Percentiles rank a stretch among this genome's conserved stretches.
phyloP scores from a whole-genome alignment of 1,139 yeast species.

The Kodamaea sp. region DNA sequence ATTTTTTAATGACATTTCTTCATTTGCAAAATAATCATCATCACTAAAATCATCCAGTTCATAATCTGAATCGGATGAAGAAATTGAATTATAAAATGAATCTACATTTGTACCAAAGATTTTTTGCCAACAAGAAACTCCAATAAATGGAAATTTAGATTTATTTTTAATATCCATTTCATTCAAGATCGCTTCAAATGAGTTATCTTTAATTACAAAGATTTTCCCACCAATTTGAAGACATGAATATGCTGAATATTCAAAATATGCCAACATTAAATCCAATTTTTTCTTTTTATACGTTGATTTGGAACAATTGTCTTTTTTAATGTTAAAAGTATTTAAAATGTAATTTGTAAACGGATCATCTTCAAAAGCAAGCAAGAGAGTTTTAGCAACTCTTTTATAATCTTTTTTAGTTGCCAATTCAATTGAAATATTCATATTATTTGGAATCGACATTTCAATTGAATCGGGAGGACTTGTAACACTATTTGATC shows the following conservation, averaged over 20 bases:
- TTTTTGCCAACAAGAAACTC: constrained; percentile 39
- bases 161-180: constrained; percentile 18
- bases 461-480: constrained; percentile 3
- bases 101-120: constrained; percentile 23
- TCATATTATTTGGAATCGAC: constrained; percentile 21
- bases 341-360: constrained; percentile 39
- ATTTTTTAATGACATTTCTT: constrained; percentile 18
- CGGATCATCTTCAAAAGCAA: constrained; percentile 41
- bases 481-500: constrained; percentile 1
- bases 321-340: constrained; percentile 23
- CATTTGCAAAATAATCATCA: constrained; percentile 16
- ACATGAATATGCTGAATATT: constrained; percentile 35
- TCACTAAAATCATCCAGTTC: constrained; percentile 14
- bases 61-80: constrained; percentile 11
- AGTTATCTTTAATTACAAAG: constrained; percentile 31
- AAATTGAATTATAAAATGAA: constrained; percentile 18
- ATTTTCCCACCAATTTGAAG: constrained; percentile 32
- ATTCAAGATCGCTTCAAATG: constrained; percentile 27
- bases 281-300: constrained; percentile 30
- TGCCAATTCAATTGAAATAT: constrained; percentile 30
- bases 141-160: constrained; percentile 28
- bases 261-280: constrained; percentile 37
- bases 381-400: constrained; percentile 36
- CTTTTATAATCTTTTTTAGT: constrained; percentile 34
- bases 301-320: constrained; percentile 14